Conservation (phyloP, 140 eudicot genomes). For the Senecio squalidus region DNA sequence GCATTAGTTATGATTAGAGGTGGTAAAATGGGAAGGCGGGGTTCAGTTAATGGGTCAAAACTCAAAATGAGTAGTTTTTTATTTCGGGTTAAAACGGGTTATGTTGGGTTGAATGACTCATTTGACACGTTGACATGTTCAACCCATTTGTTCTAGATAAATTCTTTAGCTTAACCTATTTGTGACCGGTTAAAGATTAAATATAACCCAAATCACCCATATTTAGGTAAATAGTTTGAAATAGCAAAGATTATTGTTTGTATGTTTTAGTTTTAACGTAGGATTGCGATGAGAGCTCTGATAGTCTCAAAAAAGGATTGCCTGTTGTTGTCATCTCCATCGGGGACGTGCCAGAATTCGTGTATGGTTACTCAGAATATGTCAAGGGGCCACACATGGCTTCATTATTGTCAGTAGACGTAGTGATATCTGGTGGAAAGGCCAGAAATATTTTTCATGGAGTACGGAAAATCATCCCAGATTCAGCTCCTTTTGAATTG, state of each 20-base stretch:
- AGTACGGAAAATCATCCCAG: constrained; percentile 25
- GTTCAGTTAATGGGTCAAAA: too few species aligned
- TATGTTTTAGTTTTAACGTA: neutral
- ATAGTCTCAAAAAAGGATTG: constrained; percentile 26
- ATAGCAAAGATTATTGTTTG: neutral
- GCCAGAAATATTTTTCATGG: constrained; percentile 50
- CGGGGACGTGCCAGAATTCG: constrained; percentile 50
- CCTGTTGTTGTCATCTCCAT: constrained; percentile 53
- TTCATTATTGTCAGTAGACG: constrained; percentile 42
- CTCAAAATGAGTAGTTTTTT: too few species aligned
- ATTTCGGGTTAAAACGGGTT: too few species aligned
- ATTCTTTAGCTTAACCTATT: too few species aligned
- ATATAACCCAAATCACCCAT: too few species aligned
- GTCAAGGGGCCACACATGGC: constrained; percentile 22
- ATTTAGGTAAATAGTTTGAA: too few species aligned
- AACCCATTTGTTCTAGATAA: too few species aligned
- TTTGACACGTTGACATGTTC: too few species aligned
- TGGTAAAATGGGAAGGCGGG: too few species aligned
- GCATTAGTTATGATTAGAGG: too few species aligned
- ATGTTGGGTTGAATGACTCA: too few species aligned
- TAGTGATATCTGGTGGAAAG: constrained; percentile 52
- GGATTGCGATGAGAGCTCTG: constrained; percentile 45
- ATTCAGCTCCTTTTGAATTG: constrained; percentile 40
- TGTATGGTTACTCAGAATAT: constrained; percentile 30
- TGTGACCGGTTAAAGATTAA: too few species aligned